A percentile compares a stretch with the other conserved stretches of the same genome.
Evolutionary conservation across 139 green algal genomes (phyloP).

Genomic region (Gonium pectorale): DNA sequence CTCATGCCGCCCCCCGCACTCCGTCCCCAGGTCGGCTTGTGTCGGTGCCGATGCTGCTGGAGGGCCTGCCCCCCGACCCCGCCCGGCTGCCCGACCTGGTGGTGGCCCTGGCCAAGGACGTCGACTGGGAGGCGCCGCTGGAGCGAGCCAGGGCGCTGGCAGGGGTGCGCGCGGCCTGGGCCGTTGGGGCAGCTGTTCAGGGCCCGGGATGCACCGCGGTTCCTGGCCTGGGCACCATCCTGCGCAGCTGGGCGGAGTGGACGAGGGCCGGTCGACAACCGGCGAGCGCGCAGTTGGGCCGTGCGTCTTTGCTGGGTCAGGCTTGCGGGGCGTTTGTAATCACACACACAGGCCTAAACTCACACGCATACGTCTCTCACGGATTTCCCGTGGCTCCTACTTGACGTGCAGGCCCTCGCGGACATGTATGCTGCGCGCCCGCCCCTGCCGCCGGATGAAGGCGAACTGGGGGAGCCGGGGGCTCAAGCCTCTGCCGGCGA

Average conservation of each 20-base stretch:
- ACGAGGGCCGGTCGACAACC: no score
- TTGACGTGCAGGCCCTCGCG: slow-evolving; percentile 68
- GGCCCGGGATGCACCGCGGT: no score
- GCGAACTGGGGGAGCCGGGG: background rate
- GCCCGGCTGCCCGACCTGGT: slow-evolving; percentile 77
- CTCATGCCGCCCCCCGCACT: background rate
- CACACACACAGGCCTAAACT: no score
- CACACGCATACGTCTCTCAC: no score
- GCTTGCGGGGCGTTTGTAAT: no score
- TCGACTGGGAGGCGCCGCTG: slow-evolving; percentile 80
- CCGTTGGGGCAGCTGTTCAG: background rate
- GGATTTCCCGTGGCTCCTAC: no score
- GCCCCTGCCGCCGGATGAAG: slow-evolving; percentile 25
- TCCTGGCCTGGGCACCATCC: no score
- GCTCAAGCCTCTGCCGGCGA: no score
- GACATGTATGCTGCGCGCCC: slow-evolving; percentile 73
- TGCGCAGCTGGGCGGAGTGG: no score
- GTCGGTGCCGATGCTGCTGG: slow-evolving; percentile 76
- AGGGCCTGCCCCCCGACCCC: slow-evolving; percentile 76
- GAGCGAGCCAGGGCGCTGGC: slow-evolving; percentile 70
- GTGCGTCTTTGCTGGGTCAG: no score
- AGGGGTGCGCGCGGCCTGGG: slow-evolving; percentile 25
- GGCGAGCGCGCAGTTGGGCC: no score
- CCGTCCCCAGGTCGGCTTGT: slow-evolving; percentile 53
- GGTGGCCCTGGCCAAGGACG: slow-evolving; percentile 76